phyloP scores from a whole-genome alignment of 805 yeast genomes.

The Kregervanrija delftensis region DNA sequence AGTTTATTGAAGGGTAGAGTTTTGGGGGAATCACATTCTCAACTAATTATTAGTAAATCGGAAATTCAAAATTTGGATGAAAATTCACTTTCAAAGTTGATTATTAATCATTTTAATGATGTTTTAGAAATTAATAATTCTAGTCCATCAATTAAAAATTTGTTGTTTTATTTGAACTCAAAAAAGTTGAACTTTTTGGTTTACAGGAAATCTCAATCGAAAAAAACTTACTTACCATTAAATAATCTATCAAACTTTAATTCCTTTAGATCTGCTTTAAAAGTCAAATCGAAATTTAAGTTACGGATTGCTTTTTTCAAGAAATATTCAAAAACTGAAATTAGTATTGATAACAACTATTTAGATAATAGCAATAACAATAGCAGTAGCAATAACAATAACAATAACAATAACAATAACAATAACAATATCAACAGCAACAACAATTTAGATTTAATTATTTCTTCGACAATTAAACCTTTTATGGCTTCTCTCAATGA shows the following conservation, averaged over 20 bases:
- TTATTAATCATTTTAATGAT: background rate
- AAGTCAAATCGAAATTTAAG: background rate
- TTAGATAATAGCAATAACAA: too few relatives aligned
- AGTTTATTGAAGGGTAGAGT: too few relatives aligned
- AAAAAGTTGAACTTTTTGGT: constrained; percentile 7
- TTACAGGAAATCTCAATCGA: constrained; percentile 2
- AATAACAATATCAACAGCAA: too few relatives aligned
- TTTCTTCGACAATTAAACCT: constrained; percentile 5
- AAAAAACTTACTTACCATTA: background rate
- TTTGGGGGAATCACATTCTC: too few relatives aligned
- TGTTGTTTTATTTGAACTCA: constrained; percentile 8
- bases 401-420: too few relatives aligned
- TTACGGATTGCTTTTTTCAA: constrained; percentile 6
- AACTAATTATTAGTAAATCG: too few relatives aligned
- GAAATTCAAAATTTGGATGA: too few relatives aligned
- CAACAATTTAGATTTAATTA: too few relatives aligned
- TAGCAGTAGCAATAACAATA: too few relatives aligned
- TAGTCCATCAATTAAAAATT: background rate
- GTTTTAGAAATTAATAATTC: background rate
- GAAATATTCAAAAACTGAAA: too few relatives aligned
- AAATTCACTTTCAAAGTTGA: background rate
- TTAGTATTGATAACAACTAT: too few relatives aligned
- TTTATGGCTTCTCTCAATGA: background rate
- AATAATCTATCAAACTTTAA: background rate
- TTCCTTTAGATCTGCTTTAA: background rate